Percentiles rank a stretch among this genome's conserved stretches.
Conservation (phyloP, 2,329 filamentous ascomycete genomes). For the Diplodia scrobiculata region DNA sequence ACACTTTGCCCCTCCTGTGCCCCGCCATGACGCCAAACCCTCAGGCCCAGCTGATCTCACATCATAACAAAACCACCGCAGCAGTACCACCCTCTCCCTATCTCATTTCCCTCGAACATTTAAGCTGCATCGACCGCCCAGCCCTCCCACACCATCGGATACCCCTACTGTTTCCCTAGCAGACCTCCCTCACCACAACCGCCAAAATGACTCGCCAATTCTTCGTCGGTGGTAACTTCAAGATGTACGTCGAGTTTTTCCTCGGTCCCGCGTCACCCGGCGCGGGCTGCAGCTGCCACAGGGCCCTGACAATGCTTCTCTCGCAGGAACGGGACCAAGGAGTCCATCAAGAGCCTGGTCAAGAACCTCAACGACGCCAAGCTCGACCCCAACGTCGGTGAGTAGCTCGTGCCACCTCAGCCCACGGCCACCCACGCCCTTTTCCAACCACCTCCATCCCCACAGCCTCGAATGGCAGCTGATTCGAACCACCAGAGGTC, state of each 20-base stretch:
- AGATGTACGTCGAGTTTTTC: slow-evolving; percentile 70
- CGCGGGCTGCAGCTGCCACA: neutral
- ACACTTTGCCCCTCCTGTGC: slow-evolving; percentile 25
- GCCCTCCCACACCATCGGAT: neutral
- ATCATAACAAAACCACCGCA: slow-evolving; percentile 26
- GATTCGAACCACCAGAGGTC: slow-evolving; percentile 66
- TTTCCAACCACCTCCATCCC: slow-evolving; percentile 29
- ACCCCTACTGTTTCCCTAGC: slow-evolving; percentile 2
- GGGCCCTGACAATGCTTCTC: slow-evolving; percentile 22
- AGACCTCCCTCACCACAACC: slow-evolving; percentile 23
- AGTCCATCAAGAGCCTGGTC: slow-evolving; percentile 89
- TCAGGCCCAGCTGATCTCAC: slow-evolving; percentile 27
- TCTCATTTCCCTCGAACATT: slow-evolving; percentile 17
- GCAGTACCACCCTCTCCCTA: neutral
- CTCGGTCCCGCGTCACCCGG: slow-evolving; percentile 31
- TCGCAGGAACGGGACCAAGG: slow-evolving; percentile 84
- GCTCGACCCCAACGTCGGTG: slow-evolving; percentile 74
- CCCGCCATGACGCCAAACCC: slow-evolving; percentile 27
- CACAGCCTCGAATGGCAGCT: neutral
- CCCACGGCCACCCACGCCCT: slow-evolving; percentile 10
- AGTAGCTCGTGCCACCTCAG: slow-evolving; percentile 40
- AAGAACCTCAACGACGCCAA: slow-evolving; percentile 82
- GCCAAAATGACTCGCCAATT: slow-evolving; percentile 89
- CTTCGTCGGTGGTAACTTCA: slow-evolving; percentile 99
- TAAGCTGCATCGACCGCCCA: neutral